These are phyloP conservation scores for Hordeum marinum DNA, from an alignment of 176 grass and related monocot genomes.

Conservation along the genomic window DNA sequence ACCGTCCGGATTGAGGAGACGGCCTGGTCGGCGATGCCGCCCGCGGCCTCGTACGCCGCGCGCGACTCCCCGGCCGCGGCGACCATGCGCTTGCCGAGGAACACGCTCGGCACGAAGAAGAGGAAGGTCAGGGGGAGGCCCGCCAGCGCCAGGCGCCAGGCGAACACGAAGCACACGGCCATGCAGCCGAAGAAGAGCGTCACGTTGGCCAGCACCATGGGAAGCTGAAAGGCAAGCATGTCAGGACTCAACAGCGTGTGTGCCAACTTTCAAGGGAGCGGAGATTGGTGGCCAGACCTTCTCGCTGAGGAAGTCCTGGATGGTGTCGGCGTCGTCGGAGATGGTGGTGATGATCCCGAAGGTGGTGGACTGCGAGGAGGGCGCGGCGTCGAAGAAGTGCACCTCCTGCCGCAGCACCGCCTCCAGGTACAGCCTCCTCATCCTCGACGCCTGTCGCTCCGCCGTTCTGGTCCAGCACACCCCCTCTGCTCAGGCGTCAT, in stretches of 20 bases:
- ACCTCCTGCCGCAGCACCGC: constrained; percentile 45
- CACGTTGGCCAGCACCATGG: constrained; percentile 38
- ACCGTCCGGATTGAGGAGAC: constrained; percentile 55
- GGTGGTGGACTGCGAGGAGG: constrained; percentile 29
- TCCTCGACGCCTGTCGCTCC: constrained; percentile 50
- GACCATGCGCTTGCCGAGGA: constrained; percentile 43
- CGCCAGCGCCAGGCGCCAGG: constrained; percentile 53
- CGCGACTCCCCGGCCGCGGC: constrained; percentile 11
- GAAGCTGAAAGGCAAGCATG: not conserved
- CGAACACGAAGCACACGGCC: constrained; percentile 32
- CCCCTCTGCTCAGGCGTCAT: constrained; percentile 19
- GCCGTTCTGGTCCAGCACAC: constrained; percentile 47
- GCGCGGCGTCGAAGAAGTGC: constrained; percentile 51
- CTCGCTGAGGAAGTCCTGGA: constrained; percentile 59
- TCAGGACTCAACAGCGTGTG: not conserved
- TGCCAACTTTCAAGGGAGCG: not conserved
- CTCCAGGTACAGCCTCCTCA: constrained; percentile 53
- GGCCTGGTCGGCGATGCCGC: constrained; percentile 41
- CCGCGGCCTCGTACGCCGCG: constrained; percentile 40
- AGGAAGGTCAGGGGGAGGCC: constrained; percentile 46
- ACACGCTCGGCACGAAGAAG: constrained; percentile 36
- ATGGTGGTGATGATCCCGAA: constrained; percentile 56
- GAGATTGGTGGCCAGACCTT: constrained; percentile 15
- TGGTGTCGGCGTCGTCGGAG: constrained; percentile 53
- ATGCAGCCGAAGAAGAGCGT: constrained; percentile 37